Evolutionary conservation across 768 basidiomycete genomes (phyloP).

Genomic region (Amanita fuliginea): DNA sequence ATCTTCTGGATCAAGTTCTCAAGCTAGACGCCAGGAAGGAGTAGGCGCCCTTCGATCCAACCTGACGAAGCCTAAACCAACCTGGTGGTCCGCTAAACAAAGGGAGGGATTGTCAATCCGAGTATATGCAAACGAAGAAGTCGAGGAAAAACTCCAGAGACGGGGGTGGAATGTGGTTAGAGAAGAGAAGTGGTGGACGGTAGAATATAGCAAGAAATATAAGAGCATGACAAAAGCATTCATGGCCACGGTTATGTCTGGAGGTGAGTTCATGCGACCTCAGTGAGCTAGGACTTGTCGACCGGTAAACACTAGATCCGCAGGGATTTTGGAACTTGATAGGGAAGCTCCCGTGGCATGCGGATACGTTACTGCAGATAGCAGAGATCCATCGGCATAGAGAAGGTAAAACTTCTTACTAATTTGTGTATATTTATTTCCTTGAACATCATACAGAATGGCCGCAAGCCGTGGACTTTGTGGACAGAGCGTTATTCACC

Average conservation of each 20-base stretch:
- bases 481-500: constrained; percentile 89
- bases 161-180: constrained; percentile 18
- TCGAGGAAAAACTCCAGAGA: constrained; percentile 26
- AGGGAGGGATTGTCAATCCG: constrained; percentile 68
- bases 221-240: constrained; percentile 74
- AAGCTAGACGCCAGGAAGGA: constrained; percentile 23
- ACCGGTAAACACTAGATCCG: constrained; percentile 39
- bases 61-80: constrained; percentile 64
- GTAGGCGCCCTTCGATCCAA: constrained; percentile 46
- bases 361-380: constrained; percentile 81
- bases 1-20: constrained; percentile 20
- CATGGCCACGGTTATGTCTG: constrained; percentile 69
- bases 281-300: neutral
- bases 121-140: constrained; percentile 44
- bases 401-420: constrained; percentile 46
- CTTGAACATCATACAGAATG: constrained; percentile 44
- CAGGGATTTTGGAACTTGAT: constrained; percentile 69
- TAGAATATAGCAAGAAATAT: constrained; percentile 80
- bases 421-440: neutral
- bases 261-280: constrained; percentile 40
- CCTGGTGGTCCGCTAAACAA: constrained; percentile 62
- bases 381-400: constrained; percentile 79
- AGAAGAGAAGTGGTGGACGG: constrained; percentile 82
- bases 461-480: constrained; percentile 72
- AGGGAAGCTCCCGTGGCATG: constrained; percentile 81